phyloP scores from a whole-genome alignment of 2,329 filamentous ascomycete genomes.

The Knoxdaviesia proteae region DNA sequence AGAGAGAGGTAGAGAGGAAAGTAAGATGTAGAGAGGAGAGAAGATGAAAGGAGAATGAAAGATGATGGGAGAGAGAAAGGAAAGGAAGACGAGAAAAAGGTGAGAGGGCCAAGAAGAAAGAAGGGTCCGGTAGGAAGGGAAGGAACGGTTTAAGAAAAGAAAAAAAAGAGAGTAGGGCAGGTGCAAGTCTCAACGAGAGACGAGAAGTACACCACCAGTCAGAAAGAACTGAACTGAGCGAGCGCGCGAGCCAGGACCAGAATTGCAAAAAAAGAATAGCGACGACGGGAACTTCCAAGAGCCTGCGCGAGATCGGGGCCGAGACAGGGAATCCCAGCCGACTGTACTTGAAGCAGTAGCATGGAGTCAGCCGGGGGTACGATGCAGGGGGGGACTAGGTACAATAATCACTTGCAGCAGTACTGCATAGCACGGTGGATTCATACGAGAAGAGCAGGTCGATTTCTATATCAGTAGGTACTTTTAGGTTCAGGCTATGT shows the following conservation, averaged over 20 bases:
- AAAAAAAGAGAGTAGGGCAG: constrained; percentile 7
- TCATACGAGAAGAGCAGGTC: too few relatives aligned
- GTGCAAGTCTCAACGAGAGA: constrained; percentile 1
- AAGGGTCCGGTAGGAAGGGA: constrained; percentile 7
- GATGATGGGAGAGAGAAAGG: constrained; percentile 9
- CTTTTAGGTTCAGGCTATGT: too few relatives aligned
- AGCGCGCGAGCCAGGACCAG: neutral
- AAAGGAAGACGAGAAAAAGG: constrained; percentile 9
- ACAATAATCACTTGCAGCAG: too few relatives aligned
- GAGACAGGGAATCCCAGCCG: neutral
- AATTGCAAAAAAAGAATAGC: too few relatives aligned
- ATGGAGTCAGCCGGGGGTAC: too few relatives aligned
- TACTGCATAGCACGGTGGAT: too few relatives aligned
- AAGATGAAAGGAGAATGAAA: constrained; percentile 11
- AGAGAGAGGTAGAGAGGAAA: constrained; percentile 8
- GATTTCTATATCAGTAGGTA: too few relatives aligned
- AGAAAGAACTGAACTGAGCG: constrained; percentile 2
- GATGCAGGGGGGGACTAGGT: too few relatives aligned
- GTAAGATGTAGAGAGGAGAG: constrained; percentile 8
- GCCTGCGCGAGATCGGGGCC: neutral
- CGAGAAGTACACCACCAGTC: constrained; percentile 2
- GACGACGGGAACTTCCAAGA: too few relatives aligned
- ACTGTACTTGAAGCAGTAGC: too few relatives aligned
- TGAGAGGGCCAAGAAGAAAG: constrained; percentile 8
- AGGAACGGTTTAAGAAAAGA: constrained; percentile 5